Evolutionary conservation across 352 stramenopile genomes (phyloP).

Genomic region (Pythium apleroticum): DNA sequence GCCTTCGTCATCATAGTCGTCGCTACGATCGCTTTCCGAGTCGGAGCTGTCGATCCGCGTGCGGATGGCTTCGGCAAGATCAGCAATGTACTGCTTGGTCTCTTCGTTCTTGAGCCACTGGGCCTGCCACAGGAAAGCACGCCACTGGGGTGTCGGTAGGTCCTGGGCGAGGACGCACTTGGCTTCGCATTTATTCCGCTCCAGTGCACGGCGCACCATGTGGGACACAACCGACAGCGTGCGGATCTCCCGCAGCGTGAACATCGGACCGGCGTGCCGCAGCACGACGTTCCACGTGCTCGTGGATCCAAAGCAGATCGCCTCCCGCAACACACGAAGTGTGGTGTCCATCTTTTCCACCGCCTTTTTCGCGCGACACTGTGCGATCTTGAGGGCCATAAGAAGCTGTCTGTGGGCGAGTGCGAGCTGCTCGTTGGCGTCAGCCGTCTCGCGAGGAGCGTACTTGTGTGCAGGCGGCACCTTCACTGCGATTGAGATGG

Average conservation of each 20-base stretch:
- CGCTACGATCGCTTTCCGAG: conserved; percentile 46
- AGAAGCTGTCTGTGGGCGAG: conserved; percentile 65
- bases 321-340: conserved; percentile 46
- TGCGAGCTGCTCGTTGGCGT: conserved; percentile 61
- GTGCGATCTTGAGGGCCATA: conserved; percentile 67
- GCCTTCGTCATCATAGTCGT: conserved; percentile 21
- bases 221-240: conserved; percentile 37
- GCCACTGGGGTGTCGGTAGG: conserved; percentile 2
- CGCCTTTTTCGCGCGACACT: conserved; percentile 52
- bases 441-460: conserved; percentile 52
- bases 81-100: conserved; percentile 45
- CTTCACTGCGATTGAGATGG: conserved; percentile 33
- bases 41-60: conserved; percentile 43
- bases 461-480: conserved; percentile 66
- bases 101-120: conserved; percentile 51
- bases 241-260: conserved; percentile 50
- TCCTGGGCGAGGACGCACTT: conserved; percentile 31
- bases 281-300: conserved; percentile 36
- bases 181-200: conserved; percentile 29
- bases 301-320: conserved; percentile 30
- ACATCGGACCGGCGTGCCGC: conserved; percentile 25
- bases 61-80: conserved; percentile 57
- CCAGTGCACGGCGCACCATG: conserved; percentile 30
- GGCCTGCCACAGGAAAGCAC: conserved; percentile 42
- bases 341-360: conserved; percentile 61